Evolutionary conservation across 1,284 basidiomycete species (phyloP), one percentile per base, ranked within the genome.

Genomic region (Schizophyllum amplum): DNA sequence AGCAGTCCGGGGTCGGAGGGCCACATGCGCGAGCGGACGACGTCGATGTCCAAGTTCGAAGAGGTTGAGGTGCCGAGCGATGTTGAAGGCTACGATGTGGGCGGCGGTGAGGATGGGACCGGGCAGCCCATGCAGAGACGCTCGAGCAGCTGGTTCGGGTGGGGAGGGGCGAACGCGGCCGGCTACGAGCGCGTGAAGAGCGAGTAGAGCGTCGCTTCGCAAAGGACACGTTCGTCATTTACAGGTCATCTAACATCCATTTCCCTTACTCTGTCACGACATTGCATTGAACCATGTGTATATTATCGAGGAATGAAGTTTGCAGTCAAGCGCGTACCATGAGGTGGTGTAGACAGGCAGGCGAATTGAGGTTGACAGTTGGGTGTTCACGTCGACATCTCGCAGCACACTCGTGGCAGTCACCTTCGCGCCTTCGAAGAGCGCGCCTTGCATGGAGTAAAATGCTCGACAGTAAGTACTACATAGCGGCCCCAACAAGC

Each of bases 51-150:
- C 52, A 71, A 68, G 61, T 83, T 83, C 60, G 86, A 87, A 64
- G 84, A 87, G 69, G 76, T 83, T 2, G 82, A 84, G 59, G 80
- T 83, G 23, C 80, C 80, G 47, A 84, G 81, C 58, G 86, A 88
- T 61, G 77, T 74, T 24, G 86, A 87, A 61, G 82, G 80, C 2
- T 81, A 84, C 60, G 77, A 79, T 52, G 69, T 70, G 2, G 65
- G 64, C 23, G 69, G 65, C 33, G 66, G 67, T 15, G 49, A 56
- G 51, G 60, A 61, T 15, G 63, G 63, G 47, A 60, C 64, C 1
- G 58, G 59, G 3, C 52, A 54, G 1, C 53, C 56, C 51, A 57
- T 59, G 57, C 65, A 68, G 42, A 5, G 48, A 20, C 48, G 48
- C 5, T 22, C 21, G 1, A 60, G 61, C 24, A 71, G 72, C 53